These are phyloP conservation scores for Anthostomella pinea DNA, from an alignment of 2,329 filamentous ascomycete species.

Conservation along the genomic window DNA sequence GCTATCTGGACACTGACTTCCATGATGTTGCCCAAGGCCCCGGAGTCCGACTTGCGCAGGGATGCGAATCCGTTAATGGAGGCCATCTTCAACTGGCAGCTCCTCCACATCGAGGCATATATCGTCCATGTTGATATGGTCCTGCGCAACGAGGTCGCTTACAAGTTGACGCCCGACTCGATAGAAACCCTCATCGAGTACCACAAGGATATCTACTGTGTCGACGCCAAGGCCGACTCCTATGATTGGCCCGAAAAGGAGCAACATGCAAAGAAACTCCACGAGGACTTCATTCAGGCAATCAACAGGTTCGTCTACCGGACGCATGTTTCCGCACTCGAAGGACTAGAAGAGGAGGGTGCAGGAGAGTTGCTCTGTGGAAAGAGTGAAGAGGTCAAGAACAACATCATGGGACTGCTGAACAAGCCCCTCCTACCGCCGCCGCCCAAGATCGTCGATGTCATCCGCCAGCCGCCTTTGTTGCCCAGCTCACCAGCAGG, in stretches of 20 bases:
- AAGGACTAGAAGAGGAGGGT: constrained; percentile 95
- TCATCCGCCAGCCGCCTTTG: constrained; percentile 80
- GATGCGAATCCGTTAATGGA: constrained; percentile 82
- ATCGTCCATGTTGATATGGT: constrained; percentile 99
- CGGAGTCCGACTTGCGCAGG: constrained; percentile 78
- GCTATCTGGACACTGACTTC: constrained; percentile 95
- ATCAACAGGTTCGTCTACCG: constrained; percentile 97
- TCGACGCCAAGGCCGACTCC: constrained; percentile 83
- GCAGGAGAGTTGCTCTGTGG: constrained; percentile 89
- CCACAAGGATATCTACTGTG: constrained; percentile 92
- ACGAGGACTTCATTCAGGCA: constrained; percentile 93
- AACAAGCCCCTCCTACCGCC: constrained; percentile 79
- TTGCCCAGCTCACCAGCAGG: constrained; percentile 77
- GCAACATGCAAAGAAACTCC: constrained; percentile 91
- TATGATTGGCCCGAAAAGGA: constrained; percentile 98
- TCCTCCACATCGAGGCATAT: constrained; percentile 93
- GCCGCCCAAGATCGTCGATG: constrained; percentile 83
- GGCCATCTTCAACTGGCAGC: constrained; percentile 87
- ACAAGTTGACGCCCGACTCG: constrained; percentile 92
- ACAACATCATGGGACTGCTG: constrained; percentile 78
- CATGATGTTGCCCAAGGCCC: constrained; percentile 86
- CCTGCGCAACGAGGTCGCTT: constrained; percentile 92
- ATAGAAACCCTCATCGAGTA: constrained; percentile 93
- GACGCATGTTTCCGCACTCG: constrained; percentile 81
- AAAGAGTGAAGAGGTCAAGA: constrained; percentile 91